phyloP scores from a whole-genome alignment of 768 basidiomycete genomes.

The Auricularia sp. region DNA sequence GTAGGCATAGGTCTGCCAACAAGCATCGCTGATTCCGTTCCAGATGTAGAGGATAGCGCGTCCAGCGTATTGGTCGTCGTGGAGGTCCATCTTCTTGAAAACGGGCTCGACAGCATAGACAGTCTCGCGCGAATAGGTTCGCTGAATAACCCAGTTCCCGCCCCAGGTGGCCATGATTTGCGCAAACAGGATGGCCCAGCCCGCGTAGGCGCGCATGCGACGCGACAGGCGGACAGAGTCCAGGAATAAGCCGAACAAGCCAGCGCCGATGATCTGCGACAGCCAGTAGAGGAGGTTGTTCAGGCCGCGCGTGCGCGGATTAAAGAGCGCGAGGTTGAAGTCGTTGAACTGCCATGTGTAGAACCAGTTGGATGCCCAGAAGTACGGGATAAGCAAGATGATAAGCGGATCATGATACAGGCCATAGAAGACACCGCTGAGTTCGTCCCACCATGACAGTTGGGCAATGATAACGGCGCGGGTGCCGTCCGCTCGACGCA shows the following conservation, averaged over 20 bases:
- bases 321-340: slow-evolving; percentile 70
- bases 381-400: slow-evolving; percentile 76
- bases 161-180: slow-evolving; percentile 1
- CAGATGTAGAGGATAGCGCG: slow-evolving; percentile 56
- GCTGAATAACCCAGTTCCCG: slow-evolving; percentile 14
- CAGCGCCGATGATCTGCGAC: slow-evolving; percentile 64
- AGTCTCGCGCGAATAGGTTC: slow-evolving; percentile 45
- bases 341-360: slow-evolving; percentile 82
- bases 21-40: slow-evolving; percentile 66
- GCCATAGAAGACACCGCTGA: slow-evolving; percentile 57
- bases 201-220: slow-evolving; percentile 58
- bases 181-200: slow-evolving; percentile 52
- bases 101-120: slow-evolving; percentile 12
- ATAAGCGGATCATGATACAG: slow-evolving; percentile 63
- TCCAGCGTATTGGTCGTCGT: slow-evolving; percentile 41
- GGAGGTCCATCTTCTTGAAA: slow-evolving; percentile 47
- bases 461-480: slow-evolving; percentile 51
- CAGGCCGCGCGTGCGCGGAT: slow-evolving; percentile 65
- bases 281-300: slow-evolving; percentile 77
- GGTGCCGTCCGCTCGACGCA: slow-evolving; percentile 68
- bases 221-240: slow-evolving; percentile 47
- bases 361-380: slow-evolving; percentile 48
- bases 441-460: slow-evolving; percentile 69
- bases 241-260: slow-evolving; percentile 59
- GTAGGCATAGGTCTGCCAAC: slow-evolving; percentile 79